phyloP scores from a whole-genome alignment of 2,329 filamentous ascomycete genomes.

The Gnomoniopsis sp. region DNA sequence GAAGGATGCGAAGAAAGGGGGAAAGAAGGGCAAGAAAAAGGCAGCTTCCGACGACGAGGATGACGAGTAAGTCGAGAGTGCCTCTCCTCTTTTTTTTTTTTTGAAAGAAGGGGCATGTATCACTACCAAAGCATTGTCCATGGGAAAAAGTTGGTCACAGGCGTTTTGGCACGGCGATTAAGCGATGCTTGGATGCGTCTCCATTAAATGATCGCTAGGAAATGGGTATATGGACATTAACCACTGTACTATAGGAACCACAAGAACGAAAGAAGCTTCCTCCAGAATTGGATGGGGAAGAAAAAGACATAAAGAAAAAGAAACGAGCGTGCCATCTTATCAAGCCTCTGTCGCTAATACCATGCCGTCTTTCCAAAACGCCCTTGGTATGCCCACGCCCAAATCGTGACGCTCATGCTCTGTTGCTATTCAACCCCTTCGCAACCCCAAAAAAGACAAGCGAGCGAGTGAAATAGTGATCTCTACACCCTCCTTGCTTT shows the following conservation, averaged over 20 bases:
- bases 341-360: constrained; percentile 10
- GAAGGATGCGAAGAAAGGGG: constrained; percentile 49
- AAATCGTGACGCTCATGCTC: constrained; percentile 3
- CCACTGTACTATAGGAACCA: constrained; percentile 12
- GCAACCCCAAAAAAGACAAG: not conserved
- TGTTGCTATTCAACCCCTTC: not conserved
- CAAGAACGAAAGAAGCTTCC: constrained; percentile 15
- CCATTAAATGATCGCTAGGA: constrained; percentile 14
- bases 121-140: no score
- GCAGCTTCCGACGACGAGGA: constrained; percentile 29
- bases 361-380: not conserved
- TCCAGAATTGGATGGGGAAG: constrained; percentile 16
- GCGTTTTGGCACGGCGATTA: constrained; percentile 2
- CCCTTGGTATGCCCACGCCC: constrained; percentile 1
- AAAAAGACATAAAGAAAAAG: constrained; percentile 3
- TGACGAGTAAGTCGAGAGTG: constrained; percentile 24
- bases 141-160: constrained; percentile 11
- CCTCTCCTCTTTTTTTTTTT: not conserved
- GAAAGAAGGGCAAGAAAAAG: constrained; percentile 34
- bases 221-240: constrained; percentile 21
- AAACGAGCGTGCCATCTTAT: constrained; percentile 3
- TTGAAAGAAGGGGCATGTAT: not conserved
- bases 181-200: not conserved
- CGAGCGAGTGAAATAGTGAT: no score
- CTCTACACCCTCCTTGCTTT: constrained; percentile 29